phyloP scores from a whole-genome alignment of 2,329 filamentous ascomycete genomes.

The Ceratocystis eucalypticola region DNA sequence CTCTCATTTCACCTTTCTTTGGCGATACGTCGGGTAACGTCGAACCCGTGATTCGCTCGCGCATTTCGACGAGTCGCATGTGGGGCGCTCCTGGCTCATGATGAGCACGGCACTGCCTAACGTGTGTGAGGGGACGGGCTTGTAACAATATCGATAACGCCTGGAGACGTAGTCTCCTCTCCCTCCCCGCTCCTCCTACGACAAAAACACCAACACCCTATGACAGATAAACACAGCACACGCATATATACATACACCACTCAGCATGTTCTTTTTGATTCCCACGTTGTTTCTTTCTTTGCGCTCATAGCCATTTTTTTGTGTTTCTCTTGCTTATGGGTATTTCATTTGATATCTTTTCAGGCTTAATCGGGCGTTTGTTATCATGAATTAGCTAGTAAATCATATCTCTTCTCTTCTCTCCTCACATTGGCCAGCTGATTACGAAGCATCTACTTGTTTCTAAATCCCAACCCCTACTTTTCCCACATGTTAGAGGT shows the following conservation, averaged over 20 bases:
- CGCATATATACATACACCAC: neutral
- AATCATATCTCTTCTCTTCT: constrained; percentile 6
- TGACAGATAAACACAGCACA: neutral
- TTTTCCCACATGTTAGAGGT: no score
- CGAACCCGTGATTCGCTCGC: constrained; percentile 9
- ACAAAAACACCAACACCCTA: neutral
- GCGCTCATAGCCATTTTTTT: neutral
- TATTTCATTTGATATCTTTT: neutral
- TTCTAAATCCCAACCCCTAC: no score
- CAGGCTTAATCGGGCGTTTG: neutral
- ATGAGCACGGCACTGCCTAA: neutral
- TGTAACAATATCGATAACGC: neutral
- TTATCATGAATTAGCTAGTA: neutral
- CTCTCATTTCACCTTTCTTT: constrained; percentile 11
- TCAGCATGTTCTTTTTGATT: constrained; percentile 2
- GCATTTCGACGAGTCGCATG: constrained; percentile 16
- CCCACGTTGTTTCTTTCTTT: neutral
- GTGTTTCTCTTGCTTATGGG: neutral
- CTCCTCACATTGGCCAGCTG: neutral
- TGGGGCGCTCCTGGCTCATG: constrained; percentile 8
- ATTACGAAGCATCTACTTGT: neutral
- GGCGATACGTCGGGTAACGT: neutral
- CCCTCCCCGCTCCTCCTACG: neutral
- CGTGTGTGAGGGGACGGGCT: neutral
- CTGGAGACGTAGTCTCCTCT: neutral